Percentiles rank a stretch among this genome's conserved stretches.
Conservation (phyloP, 164 flowering plant genomes). For the Umbellularia californica region DNA sequence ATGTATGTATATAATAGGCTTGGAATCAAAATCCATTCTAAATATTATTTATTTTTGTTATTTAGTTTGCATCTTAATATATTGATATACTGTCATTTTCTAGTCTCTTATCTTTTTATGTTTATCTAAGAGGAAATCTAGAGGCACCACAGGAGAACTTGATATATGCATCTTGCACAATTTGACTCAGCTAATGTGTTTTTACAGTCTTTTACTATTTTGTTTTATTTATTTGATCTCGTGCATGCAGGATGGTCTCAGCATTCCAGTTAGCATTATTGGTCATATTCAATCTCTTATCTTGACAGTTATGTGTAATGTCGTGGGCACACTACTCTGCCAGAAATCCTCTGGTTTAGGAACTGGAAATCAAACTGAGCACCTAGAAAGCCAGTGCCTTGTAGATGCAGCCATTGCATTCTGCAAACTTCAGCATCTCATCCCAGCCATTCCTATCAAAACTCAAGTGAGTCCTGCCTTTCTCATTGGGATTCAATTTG, state of each 20-base stretch:
- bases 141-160: neutral
- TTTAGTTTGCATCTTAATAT: neutral
- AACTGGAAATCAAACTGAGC: constrained; percentile 46
- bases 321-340: constrained; percentile 37
- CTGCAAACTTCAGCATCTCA: constrained; percentile 86
- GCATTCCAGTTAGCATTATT: constrained; percentile 32
- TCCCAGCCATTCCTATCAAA: constrained; percentile 49
- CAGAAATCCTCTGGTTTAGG: constrained; percentile 49
- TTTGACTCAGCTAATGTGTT: neutral
- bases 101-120: neutral
- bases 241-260: constrained; percentile 47
- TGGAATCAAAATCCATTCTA: neutral
- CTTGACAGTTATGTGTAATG: constrained; percentile 61
- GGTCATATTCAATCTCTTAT: constrained; percentile 68
- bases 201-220: neutral
- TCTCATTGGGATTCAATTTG: neutral
- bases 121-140: neutral
- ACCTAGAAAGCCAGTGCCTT: constrained; percentile 51
- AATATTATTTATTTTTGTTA: neutral
- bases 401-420: constrained; percentile 71
- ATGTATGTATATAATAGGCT: neutral
- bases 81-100: neutral
- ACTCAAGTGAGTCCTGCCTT: constrained; percentile 49
- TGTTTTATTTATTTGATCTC: neutral
- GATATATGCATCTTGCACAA: neutral